Conservation (phyloP, 129 eudicot species). For the Mikania micrantha region DNA sequence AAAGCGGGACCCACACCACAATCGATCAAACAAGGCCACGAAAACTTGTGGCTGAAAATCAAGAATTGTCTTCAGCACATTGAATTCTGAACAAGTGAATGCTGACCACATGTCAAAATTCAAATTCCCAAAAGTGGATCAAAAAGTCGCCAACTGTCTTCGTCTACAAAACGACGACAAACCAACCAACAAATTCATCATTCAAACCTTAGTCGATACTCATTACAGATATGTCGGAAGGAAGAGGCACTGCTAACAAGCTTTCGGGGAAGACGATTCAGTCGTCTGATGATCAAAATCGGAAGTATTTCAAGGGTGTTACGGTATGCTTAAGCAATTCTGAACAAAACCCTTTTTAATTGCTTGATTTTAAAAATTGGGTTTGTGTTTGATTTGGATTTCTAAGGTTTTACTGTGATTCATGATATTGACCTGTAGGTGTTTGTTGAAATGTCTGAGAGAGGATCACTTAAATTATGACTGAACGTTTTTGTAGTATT, state of each 20-base stretch:
- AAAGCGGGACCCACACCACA: not conserved
- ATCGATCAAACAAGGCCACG: not conserved
- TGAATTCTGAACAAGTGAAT: not conserved
- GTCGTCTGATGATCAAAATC: constrained; percentile 18
- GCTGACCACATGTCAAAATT: constrained; percentile 9
- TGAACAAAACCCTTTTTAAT: not conserved
- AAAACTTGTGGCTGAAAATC: constrained; percentile 21
- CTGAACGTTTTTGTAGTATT: too few relatives aligned
- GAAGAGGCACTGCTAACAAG: constrained; percentile 6
- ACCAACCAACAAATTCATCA: not conserved
- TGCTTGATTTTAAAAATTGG: not conserved
- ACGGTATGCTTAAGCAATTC: constrained; percentile 15
- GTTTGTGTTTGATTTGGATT: not conserved
- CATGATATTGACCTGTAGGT: not conserved
- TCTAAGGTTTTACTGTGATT: not conserved
- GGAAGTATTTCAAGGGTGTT: not conserved
- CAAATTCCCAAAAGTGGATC: not conserved
- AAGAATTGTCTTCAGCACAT: not conserved
- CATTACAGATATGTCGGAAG: constrained; percentile 11
- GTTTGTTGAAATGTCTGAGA: constrained; percentile 11
- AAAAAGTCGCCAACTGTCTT: constrained; percentile 2
- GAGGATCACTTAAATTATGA: too few relatives aligned
- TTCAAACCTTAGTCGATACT: not conserved
- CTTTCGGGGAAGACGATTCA: constrained; percentile 15
- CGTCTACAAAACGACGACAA: constrained; percentile 1